Evolutionary conservation across 1,284 basidiomycete genomes (phyloP).

Genomic region (Farysia itapuensis): DNA sequence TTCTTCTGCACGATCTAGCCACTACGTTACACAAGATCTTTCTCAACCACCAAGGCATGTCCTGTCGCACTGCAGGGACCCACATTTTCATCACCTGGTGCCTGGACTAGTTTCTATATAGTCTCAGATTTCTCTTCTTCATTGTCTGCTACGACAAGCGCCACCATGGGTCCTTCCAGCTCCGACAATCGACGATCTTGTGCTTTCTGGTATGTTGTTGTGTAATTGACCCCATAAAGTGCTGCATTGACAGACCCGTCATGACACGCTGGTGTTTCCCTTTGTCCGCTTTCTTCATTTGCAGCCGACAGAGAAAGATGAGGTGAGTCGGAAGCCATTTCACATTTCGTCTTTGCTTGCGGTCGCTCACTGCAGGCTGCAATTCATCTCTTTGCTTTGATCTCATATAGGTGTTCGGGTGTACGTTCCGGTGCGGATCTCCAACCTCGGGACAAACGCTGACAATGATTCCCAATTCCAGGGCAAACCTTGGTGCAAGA

Average conservation of each 20-base stretch:
- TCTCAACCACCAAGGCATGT: too few species aligned
- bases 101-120: too few species aligned
- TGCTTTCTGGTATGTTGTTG: conserved; percentile 4
- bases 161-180: background rate
- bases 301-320: conserved; percentile 29
- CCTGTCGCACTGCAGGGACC: too few species aligned
- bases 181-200: conserved; percentile 1
- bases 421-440: too few species aligned
- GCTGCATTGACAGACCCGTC: background rate
- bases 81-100: too few species aligned
- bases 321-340: conserved; percentile 8
- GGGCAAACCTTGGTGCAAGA: conserved; percentile 22
- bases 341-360: background rate
- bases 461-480: background rate
- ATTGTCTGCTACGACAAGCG: too few species aligned
- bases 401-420: background rate
- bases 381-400: background rate
- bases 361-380: background rate
- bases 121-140: too few species aligned
- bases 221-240: too few species aligned
- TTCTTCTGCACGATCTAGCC: too few species aligned
- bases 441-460: too few species aligned
- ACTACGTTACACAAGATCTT: too few species aligned
- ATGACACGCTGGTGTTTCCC: background rate
- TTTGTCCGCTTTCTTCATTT: background rate